phyloP scores from a whole-genome alignment of 2,329 filamentous ascomycete species.

The Monilinia fructigena region DNA sequence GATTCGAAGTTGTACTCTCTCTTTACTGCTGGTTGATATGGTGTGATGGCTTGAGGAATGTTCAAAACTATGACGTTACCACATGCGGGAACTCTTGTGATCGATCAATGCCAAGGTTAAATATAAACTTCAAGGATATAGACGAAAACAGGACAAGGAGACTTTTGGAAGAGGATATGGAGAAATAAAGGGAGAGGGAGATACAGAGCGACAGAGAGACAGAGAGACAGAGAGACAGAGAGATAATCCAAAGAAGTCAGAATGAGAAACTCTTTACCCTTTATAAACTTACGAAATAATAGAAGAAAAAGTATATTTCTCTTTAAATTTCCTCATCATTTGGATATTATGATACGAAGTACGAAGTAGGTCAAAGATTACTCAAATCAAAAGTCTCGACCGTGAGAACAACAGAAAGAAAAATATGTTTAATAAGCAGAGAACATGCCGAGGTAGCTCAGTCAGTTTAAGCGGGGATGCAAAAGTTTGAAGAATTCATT shows the following conservation, averaged over 20 bases:
- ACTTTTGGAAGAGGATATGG: background rate
- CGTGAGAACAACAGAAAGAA: background rate
- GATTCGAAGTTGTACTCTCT: slow-evolving; percentile 2
- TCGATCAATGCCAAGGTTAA: background rate
- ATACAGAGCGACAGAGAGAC: background rate
- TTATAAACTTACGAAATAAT: background rate
- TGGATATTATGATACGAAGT: no score
- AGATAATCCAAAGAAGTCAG: no score
- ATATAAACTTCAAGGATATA: background rate
- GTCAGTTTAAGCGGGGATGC: background rate
- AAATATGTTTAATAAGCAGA: background rate
- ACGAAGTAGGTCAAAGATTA: no score
- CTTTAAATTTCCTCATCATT: background rate
- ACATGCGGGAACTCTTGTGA: background rate
- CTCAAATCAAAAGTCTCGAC: slow-evolving; percentile 7
- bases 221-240: no score
- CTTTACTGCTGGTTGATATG: background rate
- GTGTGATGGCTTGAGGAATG: background rate
- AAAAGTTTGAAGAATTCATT: background rate
- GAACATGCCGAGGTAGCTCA: background rate
- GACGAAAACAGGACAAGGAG: background rate
- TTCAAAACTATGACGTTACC: slow-evolving; percentile 5
- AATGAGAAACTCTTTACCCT: background rate
- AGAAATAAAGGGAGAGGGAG: background rate
- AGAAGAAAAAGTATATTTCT: background rate